These are phyloP conservation scores for Tuber indicum DNA, from an alignment of 495 filamentous ascomycete genomes.

Conservation along the genomic window DNA sequence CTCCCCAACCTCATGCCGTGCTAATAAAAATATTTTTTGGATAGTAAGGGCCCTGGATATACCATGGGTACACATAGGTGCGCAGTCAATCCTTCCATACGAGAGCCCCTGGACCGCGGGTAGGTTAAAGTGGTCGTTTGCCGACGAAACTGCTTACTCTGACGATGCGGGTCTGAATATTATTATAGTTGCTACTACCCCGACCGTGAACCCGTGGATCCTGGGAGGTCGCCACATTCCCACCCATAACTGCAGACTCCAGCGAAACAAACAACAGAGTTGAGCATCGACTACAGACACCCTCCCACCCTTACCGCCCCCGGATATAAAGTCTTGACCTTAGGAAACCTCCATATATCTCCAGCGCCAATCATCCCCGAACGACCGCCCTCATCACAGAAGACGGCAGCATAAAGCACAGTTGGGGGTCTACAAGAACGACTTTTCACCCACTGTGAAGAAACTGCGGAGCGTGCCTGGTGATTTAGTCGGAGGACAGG, in stretches of 20 bases:
- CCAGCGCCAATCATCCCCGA: conserved; percentile 1
- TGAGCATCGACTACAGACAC: no score
- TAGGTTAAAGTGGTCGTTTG: conserved; percentile 27
- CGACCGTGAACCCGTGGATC: not conserved
- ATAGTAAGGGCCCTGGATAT: conserved; percentile 8
- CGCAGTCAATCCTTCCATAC: conserved; percentile 35
- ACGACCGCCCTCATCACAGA: conserved; percentile 18
- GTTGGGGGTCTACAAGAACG: conserved; percentile 26
- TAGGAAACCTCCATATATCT: not conserved
- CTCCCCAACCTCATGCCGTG: not conserved
- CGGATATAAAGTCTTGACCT: not conserved
- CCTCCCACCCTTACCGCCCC: not conserved
- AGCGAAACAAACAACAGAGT: not conserved
- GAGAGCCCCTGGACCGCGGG: conserved; percentile 17
- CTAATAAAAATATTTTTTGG: not conserved
- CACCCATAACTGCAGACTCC: not conserved
- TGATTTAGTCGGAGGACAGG: conserved; percentile 33
- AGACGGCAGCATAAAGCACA: conserved; percentile 20
- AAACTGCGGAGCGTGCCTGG: not conserved
- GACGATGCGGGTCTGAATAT: conserved; percentile 30
- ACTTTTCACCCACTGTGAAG: not conserved
- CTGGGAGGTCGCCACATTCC: no score
- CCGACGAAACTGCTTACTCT: conserved; percentile 22
- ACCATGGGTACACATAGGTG: conserved; percentile 36
- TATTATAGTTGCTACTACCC: not conserved